Evolutionary conservation across 1,139 yeast genomes (phyloP).

Genomic region (Scheffersomyces parashehatae): DNA sequence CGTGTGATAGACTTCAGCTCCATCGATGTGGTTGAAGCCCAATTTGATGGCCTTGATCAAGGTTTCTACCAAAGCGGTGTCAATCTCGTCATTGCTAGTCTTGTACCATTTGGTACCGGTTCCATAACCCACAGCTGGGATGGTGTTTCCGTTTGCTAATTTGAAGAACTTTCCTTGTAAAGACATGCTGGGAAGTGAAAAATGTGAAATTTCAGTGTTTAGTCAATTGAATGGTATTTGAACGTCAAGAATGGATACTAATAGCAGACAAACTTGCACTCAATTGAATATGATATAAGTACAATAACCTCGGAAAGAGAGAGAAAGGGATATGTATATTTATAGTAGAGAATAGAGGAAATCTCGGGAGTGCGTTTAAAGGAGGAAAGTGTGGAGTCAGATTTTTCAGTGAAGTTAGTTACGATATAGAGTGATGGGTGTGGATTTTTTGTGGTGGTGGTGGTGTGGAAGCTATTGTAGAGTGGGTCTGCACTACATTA

Average conservation of each 20-base stretch:
- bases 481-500: no score
- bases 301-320: neutral
- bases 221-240: no score
- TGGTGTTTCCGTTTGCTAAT: constrained; percentile 22
- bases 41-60: constrained; percentile 25
- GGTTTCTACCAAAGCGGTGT: constrained; percentile 21
- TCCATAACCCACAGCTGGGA: constrained; percentile 37
- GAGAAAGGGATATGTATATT: neutral
- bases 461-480: no score
- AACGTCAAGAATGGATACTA: neutral
- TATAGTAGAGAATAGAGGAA: neutral
- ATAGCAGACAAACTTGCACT: neutral
- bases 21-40: constrained; percentile 40
- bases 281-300: neutral
- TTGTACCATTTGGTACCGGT: constrained; percentile 39
- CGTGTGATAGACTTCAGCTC: constrained; percentile 38
- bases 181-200: constrained; percentile 5
- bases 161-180: constrained; percentile 18
- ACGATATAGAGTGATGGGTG: no score
- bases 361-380: no score
- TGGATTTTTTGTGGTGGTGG: no score
- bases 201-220: neutral
- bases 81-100: constrained; percentile 18
- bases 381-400: no score
- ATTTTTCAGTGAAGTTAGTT: no score